phyloP scores from a whole-genome alignment of 495 filamentous ascomycete species.

The Parmelia sp. region DNA sequence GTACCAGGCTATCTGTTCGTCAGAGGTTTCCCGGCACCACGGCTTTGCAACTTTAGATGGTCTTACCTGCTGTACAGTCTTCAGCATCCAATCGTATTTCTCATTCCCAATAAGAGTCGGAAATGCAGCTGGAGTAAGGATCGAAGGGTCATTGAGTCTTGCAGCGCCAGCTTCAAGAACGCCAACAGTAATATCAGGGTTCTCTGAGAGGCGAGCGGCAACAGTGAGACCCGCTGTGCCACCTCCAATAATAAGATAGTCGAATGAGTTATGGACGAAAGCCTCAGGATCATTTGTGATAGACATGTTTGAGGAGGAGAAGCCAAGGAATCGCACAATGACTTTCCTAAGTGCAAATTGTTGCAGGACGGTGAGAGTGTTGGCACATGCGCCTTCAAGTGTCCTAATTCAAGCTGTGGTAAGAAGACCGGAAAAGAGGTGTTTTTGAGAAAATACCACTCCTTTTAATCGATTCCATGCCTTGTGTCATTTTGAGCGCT shows the following conservation, averaged over 20 bases:
- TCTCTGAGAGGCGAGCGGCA: constrained; percentile 48
- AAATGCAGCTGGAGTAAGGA: constrained; percentile 13
- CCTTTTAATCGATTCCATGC: too few relatives aligned
- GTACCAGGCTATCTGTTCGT: constrained; percentile 10
- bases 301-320: neutral
- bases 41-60: neutral
- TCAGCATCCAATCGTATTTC: constrained; percentile 28
- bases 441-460: too few relatives aligned
- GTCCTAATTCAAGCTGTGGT: neutral
- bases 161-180: constrained; percentile 49
- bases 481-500: too few relatives aligned
- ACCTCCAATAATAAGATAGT: constrained; percentile 48
- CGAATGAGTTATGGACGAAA: constrained; percentile 15
- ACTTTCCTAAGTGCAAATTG: neutral
- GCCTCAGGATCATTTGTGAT: neutral
- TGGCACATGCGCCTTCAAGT: neutral
- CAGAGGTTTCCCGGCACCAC: neutral
- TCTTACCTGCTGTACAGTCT: constrained; percentile 25
- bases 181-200: constrained; percentile 39
- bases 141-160: constrained; percentile 9
- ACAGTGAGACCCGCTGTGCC: constrained; percentile 49
- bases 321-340: neutral
- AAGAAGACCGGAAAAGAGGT: neutral
- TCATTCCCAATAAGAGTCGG: constrained; percentile 16
- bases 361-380: neutral